These are phyloP conservation scores for Fusarium setosum DNA, from an alignment of 2,329 filamentous ascomycete species.

Conservation along the genomic window DNA sequence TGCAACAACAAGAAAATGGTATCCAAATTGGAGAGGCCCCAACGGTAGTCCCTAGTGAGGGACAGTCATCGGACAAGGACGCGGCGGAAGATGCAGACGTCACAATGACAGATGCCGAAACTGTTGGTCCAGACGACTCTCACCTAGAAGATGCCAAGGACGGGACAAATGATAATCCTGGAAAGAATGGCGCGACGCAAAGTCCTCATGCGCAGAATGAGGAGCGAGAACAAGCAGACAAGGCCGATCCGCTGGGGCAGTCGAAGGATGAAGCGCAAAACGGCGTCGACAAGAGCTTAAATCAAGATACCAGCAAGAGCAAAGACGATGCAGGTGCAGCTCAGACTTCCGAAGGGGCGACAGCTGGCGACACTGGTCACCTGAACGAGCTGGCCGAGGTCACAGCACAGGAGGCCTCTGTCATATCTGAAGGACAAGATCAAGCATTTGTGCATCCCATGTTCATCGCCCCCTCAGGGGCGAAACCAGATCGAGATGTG, in stretches of 20 bases:
- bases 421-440: slow-evolving; percentile 40
- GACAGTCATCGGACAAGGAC: slow-evolving; percentile 18
- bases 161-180: slow-evolving; percentile 12
- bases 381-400: slow-evolving; percentile 17
- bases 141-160: slow-evolving; percentile 22
- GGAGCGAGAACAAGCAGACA: slow-evolving; percentile 3
- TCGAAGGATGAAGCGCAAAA: slow-evolving; percentile 8
- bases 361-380: slow-evolving; percentile 4
- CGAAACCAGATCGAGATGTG: slow-evolving; percentile 75
- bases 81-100: slow-evolving; percentile 40
- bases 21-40: slow-evolving; percentile 4
- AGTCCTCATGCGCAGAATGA: slow-evolving; percentile 21
- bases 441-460: slow-evolving; percentile 77
- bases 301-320: slow-evolving; percentile 1
- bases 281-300: slow-evolving; percentile 1
- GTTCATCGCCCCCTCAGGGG: slow-evolving; percentile 73
- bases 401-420: slow-evolving; percentile 8
- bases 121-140: slow-evolving; percentile 33
- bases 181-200: slow-evolving; percentile 4
- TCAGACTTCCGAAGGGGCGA: slow-evolving; percentile 4
- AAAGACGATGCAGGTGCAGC: neutral
- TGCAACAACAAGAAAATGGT: slow-evolving; percentile 23
- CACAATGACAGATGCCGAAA: slow-evolving; percentile 46
- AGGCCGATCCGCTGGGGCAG: neutral
- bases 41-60: slow-evolving; percentile 5